Percentiles rank a stretch among this genome's conserved stretches.
Conservation (phyloP, 106 monocot genomes). For the Amphibolis antarctica region DNA sequence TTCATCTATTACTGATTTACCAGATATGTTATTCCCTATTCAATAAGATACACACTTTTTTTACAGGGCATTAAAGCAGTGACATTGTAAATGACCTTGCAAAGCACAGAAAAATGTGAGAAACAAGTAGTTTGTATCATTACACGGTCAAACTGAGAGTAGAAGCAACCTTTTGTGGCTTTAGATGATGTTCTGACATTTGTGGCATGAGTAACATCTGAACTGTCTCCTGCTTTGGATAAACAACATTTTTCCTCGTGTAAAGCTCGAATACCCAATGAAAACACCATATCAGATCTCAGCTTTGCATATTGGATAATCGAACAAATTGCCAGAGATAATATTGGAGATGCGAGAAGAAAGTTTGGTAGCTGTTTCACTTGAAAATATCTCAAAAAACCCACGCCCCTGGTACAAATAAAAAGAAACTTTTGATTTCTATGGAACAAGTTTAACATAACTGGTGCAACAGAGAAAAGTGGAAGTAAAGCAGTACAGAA, state of each 20-base stretch:
- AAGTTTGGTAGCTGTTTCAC: slow-evolving; percentile 92
- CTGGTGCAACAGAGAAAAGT: not conserved
- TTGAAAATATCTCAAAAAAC: slow-evolving; percentile 93
- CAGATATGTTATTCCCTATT: no score
- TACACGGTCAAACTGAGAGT: no score
- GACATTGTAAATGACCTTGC: no score
- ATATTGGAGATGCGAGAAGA: slow-evolving; percentile 83
- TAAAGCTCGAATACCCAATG: slow-evolving; percentile 18
- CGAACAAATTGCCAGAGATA: slow-evolving; percentile 55
- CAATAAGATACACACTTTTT: no score
- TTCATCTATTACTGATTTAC: no score
- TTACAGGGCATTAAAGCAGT: no score
- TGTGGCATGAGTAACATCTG: not conserved
- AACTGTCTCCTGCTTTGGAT: slow-evolving; percentile 2
- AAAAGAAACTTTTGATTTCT: not conserved
- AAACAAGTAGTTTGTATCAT: no score
- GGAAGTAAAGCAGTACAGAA: not conserved
- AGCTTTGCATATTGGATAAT: slow-evolving; percentile 37
- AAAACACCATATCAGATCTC: slow-evolving; percentile 26
- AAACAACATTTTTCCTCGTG: slow-evolving; percentile 8
- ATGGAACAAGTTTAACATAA: not conserved
- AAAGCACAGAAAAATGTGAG: no score
- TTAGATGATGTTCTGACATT: slow-evolving; percentile 1
- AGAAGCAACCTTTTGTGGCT: slow-evolving; percentile 1
- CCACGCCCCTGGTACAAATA: slow-evolving; percentile 61